Evolutionary conservation across 2,329 filamentous ascomycete species (phyloP), one percentile per base, ranked within the genome.

Genomic region (Remersonia thermophila): DNA sequence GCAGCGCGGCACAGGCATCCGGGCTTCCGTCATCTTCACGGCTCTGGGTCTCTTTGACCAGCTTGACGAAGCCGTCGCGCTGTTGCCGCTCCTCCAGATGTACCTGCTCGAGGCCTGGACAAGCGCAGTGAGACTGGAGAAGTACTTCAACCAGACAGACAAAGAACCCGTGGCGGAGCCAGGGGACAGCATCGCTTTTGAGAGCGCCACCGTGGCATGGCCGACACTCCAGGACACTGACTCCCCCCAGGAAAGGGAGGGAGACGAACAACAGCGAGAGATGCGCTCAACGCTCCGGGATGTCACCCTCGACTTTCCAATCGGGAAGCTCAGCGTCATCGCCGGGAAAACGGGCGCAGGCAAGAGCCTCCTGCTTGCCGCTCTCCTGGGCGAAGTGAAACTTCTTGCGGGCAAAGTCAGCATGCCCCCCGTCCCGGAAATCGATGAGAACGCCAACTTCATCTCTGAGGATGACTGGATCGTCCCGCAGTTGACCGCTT

Each of bases 311-410:
- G 44, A 48, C 5, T 61, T 62, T 26, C 56, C 55, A 3, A 41
- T 37, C 15, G 51, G 52, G 12, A 51, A 56, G 16, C 46, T 62
- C 28, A 60, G 51, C 16, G 45, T 62, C 5, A 51, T 62, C 12
- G 49, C 53, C 1, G 59, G 59, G 7, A 59, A 58, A 32, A 61
- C 59, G 1, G 59, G 59, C 2, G 51, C 58, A 3, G 59, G 59
- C 3, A 62, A 62, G 47, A 60, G 55, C 23, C 54, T 60, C 3
- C 47, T 62, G 11, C 45, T 62, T 27, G 55, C 59, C 1, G 56
- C 59, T 7, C 54, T 62, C 16, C 43, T 62, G 3, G 59, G 59
- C 5, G 59, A 62, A 36, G 58, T 59, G 17, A 54, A 58, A 32
- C 48, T 61, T 4, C 29, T 61, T 17, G 47, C 53, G 0, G 59